Base-by-base conservation (phyloP, 495 filamentous ascomycete species). In the Collariella sp. region DNA sequence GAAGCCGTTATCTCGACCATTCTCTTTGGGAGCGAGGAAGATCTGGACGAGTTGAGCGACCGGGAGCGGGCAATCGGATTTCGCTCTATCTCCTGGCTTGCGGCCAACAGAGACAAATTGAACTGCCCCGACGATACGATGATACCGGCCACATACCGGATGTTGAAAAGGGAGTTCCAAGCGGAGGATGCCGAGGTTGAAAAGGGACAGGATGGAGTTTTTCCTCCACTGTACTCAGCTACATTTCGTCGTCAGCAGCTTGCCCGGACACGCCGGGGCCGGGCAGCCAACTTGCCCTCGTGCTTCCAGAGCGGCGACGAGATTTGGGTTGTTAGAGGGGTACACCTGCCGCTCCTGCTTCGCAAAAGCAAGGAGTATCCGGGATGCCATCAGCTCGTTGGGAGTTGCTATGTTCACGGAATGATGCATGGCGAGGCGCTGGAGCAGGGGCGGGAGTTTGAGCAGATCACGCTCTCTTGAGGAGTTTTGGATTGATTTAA, bases 241-340 rank as follows among this genome's bases (percentile, higher is more conserved):
- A 16, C 19, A 10, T n/a, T 10, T n/a, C 13, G 15, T 3, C 5
- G 24, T 3, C 12, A 38, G 10, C 40, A 35, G 26, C 13, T 40
- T 6, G 40, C 31, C 1, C 39, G 40, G 5, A 45, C 51, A 3
- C 15, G 19, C 4, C n/a, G 26, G 4, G 40, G 51, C 40, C 34
- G 34, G 5, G 35, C 38, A 31, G 51, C 51, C 11, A 45, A 29
- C 41, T 16, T 54, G 5, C 26, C 51, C 5, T 6, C 40, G n/a
- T 36, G 39, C 20, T 44, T 26, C 16, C 51, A 35, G 41, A n/a
- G 38, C 5, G 51, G 51, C 3, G 51, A 54, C 13, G 40, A 54
- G 41, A 46, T 54, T 18, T 54, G 51, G 41, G 19, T 34, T 15
- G 12, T 46, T 16, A 5, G 18, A 12, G 51, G 51, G 3, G 11